Evolutionary conservation across 345 rosid species (phyloP).

Genomic region (Eucalyptus lansdowneana): DNA sequence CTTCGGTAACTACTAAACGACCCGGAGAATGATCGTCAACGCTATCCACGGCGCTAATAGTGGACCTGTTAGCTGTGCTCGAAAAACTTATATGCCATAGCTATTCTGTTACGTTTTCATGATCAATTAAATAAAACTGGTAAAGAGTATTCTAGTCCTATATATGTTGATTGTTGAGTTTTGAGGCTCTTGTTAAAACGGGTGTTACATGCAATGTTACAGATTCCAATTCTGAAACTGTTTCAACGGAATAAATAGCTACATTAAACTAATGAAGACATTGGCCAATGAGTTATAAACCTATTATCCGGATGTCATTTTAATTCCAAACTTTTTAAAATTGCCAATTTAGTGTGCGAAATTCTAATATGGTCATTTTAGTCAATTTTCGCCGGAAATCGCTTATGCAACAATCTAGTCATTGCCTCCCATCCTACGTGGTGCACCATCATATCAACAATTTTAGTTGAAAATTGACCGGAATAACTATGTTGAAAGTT

Average conservation of each 20-base stretch:
- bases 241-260: not conserved
- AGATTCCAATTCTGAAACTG: not conserved
- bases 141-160: not conserved
- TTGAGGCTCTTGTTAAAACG: not conserved
- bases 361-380: too few relatives aligned
- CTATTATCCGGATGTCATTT: too few relatives aligned
- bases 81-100: not conserved
- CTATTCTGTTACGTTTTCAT: not conserved
- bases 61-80: not conserved
- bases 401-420: not conserved
- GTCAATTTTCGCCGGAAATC: fast-evolving
- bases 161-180: not conserved
- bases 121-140: not conserved
- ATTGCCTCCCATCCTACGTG: not conserved
- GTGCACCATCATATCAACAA: not conserved
- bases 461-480: fast-evolving
- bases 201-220: not conserved
- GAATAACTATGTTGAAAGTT: fast-evolving
- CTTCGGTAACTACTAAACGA: not conserved
- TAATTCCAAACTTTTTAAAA: too few relatives aligned
- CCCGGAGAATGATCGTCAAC: not conserved
- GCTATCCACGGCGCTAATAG: not conserved
- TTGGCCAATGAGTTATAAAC: not conserved
- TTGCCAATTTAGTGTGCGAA: not conserved
- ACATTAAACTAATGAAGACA: not conserved